Evolutionary conservation across 306 rosid species (phyloP), one percentile per base, ranked within the genome.

Genomic region (Prunus campanulata): DNA sequence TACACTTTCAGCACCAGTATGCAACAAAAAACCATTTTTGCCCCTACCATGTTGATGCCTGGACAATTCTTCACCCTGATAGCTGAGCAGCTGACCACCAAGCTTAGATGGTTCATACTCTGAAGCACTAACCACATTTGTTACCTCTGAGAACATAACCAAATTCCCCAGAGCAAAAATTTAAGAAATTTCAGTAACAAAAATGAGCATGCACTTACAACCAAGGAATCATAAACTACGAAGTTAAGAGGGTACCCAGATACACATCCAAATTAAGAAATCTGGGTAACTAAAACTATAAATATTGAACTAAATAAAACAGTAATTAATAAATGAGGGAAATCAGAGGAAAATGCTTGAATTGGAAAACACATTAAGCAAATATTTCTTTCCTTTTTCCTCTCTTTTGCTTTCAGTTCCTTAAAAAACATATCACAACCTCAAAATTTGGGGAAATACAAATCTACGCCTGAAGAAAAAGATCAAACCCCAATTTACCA

Each of bases 111-210:
- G 66, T 68, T 83, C 89, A 72, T 77, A 78, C 72, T 82, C 91
- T 7, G 84, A 75, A 56, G 80, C 84, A 59, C 75, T 72, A 82
- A 81, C 84, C 54, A 78, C 62, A 72, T 50, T 81, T 68, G 76
- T 90, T 70, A 75, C 88, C 81, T 82, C 95, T 92, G 90, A 13
- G 5, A 62, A 74, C 62, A 85, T 44, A 76, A 75, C 64, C 63
- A 72, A 74, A 78, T 44, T 77, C 35, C 69, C 79, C 60, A 44
- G 47, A 32, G 27, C 71, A 80, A 74, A 48, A 86, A 56, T 79
- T 63, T 48, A 68, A 22, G 63, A 8, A n/a, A 66, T 29, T 72
- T 25, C 54, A 27, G 29, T 46, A 46, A 25, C 65, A 72, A 30
- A 51, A 68, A 74, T 11, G 48, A 27, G 30, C 63, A 57, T 50